These are phyloP conservation scores for Colletotrichum sp. DNA, from an alignment of 2,329 filamentous ascomycete species.

Conservation along the genomic window DNA sequence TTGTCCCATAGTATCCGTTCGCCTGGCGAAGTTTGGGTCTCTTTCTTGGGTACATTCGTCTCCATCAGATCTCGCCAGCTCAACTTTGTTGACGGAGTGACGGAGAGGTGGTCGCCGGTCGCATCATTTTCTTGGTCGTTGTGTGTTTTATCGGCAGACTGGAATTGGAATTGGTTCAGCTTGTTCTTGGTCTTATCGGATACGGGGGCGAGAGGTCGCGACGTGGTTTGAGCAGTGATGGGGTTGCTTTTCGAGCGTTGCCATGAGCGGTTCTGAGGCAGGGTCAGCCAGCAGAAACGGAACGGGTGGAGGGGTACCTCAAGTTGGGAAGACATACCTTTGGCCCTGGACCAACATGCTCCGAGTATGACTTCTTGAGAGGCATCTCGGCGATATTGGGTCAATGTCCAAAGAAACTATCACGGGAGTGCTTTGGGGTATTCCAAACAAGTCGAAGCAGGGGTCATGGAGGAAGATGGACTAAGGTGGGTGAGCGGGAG, in stretches of 20 bases:
- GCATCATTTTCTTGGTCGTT: slow-evolving; percentile 24
- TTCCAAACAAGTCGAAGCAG: background rate
- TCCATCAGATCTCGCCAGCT: slow-evolving; percentile 65
- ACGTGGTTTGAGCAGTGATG: slow-evolving; percentile 38
- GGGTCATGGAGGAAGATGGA: slow-evolving; percentile 5
- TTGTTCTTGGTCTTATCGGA: slow-evolving; percentile 67
- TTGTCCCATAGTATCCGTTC: slow-evolving; percentile 68
- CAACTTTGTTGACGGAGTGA: slow-evolving; percentile 32
- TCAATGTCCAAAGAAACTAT: slow-evolving; percentile 30
- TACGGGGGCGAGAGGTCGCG: slow-evolving; percentile 49
- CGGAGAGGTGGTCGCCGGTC: slow-evolving; percentile 8
- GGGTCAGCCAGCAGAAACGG: slow-evolving; percentile 9
- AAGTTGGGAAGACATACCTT: slow-evolving; percentile 32
- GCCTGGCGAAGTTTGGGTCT: slow-evolving; percentile 60
- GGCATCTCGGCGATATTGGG: slow-evolving; percentile 29
- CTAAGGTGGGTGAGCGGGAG: background rate
- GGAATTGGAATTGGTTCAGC: slow-evolving; percentile 62
- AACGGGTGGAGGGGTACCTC: background rate
- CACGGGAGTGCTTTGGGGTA: slow-evolving; percentile 23
- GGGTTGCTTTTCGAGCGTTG: slow-evolving; percentile 60
- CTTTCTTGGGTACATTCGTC: slow-evolving; percentile 44
- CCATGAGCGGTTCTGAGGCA: slow-evolving; percentile 49
- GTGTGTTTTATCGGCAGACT: slow-evolving; percentile 35
- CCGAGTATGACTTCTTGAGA: slow-evolving; percentile 48
- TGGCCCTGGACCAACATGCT: slow-evolving; percentile 26